Conservation (phyloP, 176 grass and related monocot genomes). For the Phyllostachys edulis region DNA sequence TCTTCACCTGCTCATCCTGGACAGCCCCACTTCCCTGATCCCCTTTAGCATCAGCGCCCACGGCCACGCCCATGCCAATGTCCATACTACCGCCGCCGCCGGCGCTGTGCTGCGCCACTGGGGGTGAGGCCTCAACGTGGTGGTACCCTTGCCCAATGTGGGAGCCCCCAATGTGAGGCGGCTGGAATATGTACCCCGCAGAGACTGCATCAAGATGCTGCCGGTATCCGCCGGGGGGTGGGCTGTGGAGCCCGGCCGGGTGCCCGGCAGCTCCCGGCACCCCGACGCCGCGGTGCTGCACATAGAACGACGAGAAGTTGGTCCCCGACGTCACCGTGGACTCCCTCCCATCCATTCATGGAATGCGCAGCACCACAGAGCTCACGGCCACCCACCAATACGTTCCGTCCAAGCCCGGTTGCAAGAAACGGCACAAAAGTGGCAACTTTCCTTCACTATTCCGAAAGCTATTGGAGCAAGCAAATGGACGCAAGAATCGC, state of each 20-base stretch:
- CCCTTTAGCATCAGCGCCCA: constrained; percentile 34
- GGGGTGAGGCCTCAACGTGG: constrained; percentile 42
- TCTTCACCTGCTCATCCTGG: constrained; percentile 59
- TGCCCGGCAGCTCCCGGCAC: constrained; percentile 19
- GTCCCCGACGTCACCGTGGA: constrained; percentile 52
- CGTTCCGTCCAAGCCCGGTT: constrained; percentile 13
- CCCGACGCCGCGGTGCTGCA: constrained; percentile 43
- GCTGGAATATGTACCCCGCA: constrained; percentile 38
- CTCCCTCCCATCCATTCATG: constrained; percentile 72
- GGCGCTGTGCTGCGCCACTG: constrained; percentile 14
- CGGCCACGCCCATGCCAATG: constrained; percentile 15
- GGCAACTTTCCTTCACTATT: constrained; percentile 30
- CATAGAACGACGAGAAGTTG: constrained; percentile 53
- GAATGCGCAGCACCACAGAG: constrained; percentile 39
- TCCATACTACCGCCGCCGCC: constrained; percentile 20
- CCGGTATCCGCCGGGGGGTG: constrained; percentile 24
- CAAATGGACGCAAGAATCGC: constrained; percentile 39
- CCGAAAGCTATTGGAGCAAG: constrained; percentile 21
- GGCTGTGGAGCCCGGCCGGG: constrained; percentile 26
- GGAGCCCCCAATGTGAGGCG: constrained; percentile 23
- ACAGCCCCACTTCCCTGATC: constrained; percentile 29
- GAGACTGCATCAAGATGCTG: constrained; percentile 55
- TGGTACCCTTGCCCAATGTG: constrained; percentile 49
- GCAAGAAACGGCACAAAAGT: constrained; percentile 30
- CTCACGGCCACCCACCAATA: background rate